Evolutionary conservation across 495 filamentous ascomycete genomes (phyloP), one percentile per base, ranked within the genome.

Genomic region (Lichina pygmaea): DNA sequence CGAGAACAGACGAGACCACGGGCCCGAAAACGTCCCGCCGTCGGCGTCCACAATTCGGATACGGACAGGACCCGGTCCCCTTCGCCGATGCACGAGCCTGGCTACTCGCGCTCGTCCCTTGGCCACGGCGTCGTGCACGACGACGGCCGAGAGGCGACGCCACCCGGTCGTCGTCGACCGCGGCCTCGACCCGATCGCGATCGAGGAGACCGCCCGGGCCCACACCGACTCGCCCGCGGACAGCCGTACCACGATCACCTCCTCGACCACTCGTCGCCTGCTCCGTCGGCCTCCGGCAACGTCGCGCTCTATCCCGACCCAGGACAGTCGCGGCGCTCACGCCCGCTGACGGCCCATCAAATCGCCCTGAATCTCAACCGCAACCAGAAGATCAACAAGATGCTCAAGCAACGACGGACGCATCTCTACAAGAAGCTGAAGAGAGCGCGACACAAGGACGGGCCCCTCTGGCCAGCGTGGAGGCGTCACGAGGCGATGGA

Each of bases 291-390:
- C 24, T 60, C 62, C 45, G 54, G 57, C 17, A 62, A 68, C 52
- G 64, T 64, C 33, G 53, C 65, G 6, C 51, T 70, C n/a, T 62
- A 65, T 45, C 59, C 62, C n/a, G 69, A 63, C 46, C 57, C 62
- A 37, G 54, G 57, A 42, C 24, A 24, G n/a, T 48, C 50, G 43
- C 71, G 75, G 45, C 73, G 77, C n/a, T 72, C 78, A 4, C 72
- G 89, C 6, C 86, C 85, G 5, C 68, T 92, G 15, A 97, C 89
- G 0, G 78, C 82, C 8, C 89, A 97, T 57, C 89, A 97, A 54
- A 65, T 92, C 32, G 89, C 86, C 7, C 81, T 95, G 5, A 83
- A 93, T 52, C 72, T 77, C 42, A 93, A 93, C 55, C 71, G 91
- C 8, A 79, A 75, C 36, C 75, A 89, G 57, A 78, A 83, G 11